These are phyloP conservation scores for Chaetothyriales sp. DNA, from an alignment of 2,329 filamentous ascomycete genomes.

Conservation along the genomic window DNA sequence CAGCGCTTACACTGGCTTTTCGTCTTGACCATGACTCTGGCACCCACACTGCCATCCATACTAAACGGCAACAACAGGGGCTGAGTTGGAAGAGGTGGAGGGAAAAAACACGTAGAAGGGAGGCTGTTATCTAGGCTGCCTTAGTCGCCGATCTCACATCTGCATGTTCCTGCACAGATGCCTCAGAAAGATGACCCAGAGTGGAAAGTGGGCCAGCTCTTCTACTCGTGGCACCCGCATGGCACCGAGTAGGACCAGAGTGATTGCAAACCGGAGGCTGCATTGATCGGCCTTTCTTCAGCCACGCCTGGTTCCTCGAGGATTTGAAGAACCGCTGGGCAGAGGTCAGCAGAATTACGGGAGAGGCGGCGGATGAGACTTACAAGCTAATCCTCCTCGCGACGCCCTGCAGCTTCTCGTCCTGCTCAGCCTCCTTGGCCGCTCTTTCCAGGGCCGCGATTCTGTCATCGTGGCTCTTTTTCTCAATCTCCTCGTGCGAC, in stretches of 20 bases:
- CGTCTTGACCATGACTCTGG: too few relatives aligned
- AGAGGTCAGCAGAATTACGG: slow-evolving; percentile 8
- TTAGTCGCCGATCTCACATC: too few relatives aligned
- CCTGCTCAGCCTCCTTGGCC: slow-evolving; percentile 78
- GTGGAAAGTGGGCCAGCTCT: too few relatives aligned
- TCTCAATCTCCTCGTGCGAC: slow-evolving; percentile 77
- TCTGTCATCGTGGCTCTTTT: slow-evolving; percentile 67
- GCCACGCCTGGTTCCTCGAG: slow-evolving; percentile 12
- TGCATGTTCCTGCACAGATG: background rate
- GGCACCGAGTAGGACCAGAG: background rate
- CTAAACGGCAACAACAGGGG: background rate
- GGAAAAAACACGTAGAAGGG: background rate
- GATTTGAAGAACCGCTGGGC: slow-evolving; percentile 13
- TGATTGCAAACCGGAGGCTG: background rate
- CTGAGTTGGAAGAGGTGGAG: background rate
- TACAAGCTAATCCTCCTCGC: slow-evolving; percentile 93
- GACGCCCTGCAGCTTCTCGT: slow-evolving; percentile 71
- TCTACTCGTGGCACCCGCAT: background rate
- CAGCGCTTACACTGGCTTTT: too few relatives aligned
- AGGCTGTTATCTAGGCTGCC: background rate
- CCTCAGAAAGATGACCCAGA: background rate
- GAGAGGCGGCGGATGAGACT: slow-evolving; percentile 30
- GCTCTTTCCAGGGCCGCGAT: slow-evolving; percentile 69
- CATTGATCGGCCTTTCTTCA: background rate
- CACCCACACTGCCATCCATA: background rate